Conservation (phyloP, 2,329 filamentous ascomycete genomes). For the Paramyrothecium sp. region DNA sequence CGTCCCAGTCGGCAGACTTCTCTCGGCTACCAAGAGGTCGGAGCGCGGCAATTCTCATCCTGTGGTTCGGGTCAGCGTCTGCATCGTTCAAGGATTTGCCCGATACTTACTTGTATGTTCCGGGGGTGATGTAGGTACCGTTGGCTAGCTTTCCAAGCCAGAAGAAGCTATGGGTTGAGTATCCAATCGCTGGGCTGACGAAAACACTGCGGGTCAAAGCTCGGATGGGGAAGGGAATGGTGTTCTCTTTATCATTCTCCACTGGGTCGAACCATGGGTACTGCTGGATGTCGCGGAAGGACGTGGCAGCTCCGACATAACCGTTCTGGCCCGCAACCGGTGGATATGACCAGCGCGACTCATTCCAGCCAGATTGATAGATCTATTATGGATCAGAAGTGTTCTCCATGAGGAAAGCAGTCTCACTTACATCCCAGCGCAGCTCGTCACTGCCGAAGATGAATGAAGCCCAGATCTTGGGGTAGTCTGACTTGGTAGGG, state of each 20-base stretch:
- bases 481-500: not conserved
- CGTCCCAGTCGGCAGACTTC: not conserved
- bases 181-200: not conserved
- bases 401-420: not conserved
- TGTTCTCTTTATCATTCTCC: not conserved
- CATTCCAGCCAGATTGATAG: not conserved
- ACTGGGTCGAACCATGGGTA: not conserved
- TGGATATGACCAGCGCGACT: not conserved
- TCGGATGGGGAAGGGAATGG: not conserved
- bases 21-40: not conserved
- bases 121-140: not conserved
- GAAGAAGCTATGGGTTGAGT: not conserved
- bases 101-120: not conserved
- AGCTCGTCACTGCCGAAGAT: not conserved
- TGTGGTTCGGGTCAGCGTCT: not conserved
- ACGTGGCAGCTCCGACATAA: not conserved
- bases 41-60: not conserved
- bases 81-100: not conserved
- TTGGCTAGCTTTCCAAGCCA: not conserved
- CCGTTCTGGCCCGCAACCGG: not conserved
- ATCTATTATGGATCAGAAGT: not conserved
- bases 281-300: not conserved
- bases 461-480: not conserved
- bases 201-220: not conserved
- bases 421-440: not conserved